Percentiles rank a stretch among this genome's conserved stretches.
These are phyloP conservation scores for Cercospora sp. DNA, from an alignment of 2,329 filamentous ascomycete genomes.

Conservation along the genomic window DNA sequence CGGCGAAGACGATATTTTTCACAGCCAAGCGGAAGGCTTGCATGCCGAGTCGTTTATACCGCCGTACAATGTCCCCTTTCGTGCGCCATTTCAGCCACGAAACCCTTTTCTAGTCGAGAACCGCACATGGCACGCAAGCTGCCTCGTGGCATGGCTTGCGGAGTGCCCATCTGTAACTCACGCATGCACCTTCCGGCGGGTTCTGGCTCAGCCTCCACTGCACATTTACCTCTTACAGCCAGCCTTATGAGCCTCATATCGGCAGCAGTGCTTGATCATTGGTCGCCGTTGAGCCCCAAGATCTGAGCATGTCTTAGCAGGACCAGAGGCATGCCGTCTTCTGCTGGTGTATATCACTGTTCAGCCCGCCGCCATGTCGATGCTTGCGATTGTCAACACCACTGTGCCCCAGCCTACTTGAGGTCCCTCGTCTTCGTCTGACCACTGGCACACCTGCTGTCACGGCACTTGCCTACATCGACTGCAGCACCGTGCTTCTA, in stretches of 20 bases:
- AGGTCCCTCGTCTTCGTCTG: background rate
- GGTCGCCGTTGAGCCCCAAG: background rate
- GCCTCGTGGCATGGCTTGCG: conserved; percentile 13
- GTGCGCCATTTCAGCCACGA: conserved; percentile 7
- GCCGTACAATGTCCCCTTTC: background rate
- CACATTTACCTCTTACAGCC: background rate
- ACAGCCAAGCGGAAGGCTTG: background rate
- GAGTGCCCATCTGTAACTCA: conserved; percentile 9
- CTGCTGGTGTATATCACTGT: background rate
- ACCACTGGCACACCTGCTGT: background rate
- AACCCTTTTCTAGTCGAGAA: background rate
- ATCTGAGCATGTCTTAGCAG: background rate
- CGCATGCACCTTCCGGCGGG: background rate
- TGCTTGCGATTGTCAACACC: background rate
- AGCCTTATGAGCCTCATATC: conserved; percentile 7
- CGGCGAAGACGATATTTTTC: background rate
- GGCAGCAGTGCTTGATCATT: conserved; percentile 5
- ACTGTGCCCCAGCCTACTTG: background rate
- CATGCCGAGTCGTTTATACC: background rate
- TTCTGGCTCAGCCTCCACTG: conserved; percentile 3
- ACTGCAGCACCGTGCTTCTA: background rate
- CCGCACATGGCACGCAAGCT: background rate
- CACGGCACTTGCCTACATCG: background rate
- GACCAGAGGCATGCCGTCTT: background rate
- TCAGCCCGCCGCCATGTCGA: background rate